phyloP scores from a whole-genome alignment of 345 rosid species.

The Eutrema japonicum region DNA sequence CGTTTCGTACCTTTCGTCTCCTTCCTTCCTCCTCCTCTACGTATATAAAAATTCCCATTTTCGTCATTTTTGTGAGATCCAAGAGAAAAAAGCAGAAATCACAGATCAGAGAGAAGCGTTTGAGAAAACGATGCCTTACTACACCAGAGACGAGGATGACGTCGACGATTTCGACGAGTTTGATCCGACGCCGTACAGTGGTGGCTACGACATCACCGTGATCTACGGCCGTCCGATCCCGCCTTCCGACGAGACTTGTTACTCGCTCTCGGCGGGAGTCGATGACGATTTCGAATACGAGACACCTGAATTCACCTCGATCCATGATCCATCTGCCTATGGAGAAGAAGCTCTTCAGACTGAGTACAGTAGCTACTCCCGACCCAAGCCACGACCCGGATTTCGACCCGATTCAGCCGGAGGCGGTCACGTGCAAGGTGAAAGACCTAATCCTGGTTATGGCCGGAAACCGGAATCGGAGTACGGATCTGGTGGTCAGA shows the following conservation, averaged over 20 bases:
- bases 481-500: slow-evolving; percentile 48
- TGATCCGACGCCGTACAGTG: slow-evolving; percentile 92
- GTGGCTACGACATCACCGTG: slow-evolving; percentile 73
- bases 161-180: slow-evolving; percentile 79
- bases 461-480: slow-evolving; percentile 33
- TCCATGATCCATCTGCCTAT: slow-evolving; percentile 72
- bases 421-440: slow-evolving; percentile 47
- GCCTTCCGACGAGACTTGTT: slow-evolving; percentile 71
- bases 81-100: not conserved
- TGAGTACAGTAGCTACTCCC: slow-evolving; percentile 84
- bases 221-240: slow-evolving; percentile 85
- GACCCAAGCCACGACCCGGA: slow-evolving; percentile 76
- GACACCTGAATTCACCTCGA: slow-evolving; percentile 66
- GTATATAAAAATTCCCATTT: slow-evolving; percentile 17
- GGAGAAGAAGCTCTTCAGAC: slow-evolving; percentile 62
- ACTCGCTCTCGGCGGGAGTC: slow-evolving; percentile 49
- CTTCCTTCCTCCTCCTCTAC: not conserved
- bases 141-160: slow-evolving; percentile 54
- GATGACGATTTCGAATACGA: slow-evolving; percentile 65
- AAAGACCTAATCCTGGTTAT: slow-evolving; percentile 38
- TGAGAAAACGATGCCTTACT: slow-evolving; percentile 77
- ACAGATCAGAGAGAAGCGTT: slow-evolving; percentile 8
- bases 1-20: slow-evolving; percentile 19
- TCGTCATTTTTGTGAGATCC: slow-evolving; percentile 23
- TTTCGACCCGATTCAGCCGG: slow-evolving; percentile 50